Evolutionary conservation across 116 monocot genomes (phyloP), one percentile per base, ranked within the genome.

Genomic region (Cymodocea nodosa): DNA sequence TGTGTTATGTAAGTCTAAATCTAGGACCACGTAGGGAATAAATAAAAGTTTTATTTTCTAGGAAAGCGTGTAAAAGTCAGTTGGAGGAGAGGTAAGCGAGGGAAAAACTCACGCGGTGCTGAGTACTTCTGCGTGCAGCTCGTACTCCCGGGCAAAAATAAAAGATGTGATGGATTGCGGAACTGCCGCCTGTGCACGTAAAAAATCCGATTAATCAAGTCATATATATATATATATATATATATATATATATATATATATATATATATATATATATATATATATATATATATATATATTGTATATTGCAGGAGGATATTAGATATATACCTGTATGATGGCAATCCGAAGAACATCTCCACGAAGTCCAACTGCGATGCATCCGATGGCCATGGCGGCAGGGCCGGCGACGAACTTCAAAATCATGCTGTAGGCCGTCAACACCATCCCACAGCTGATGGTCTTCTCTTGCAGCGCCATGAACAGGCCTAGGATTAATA

Each of bases 81-180:
- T 30, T 30, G 30, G 30, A 30, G 30, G 30, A 30, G 30, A 30
- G 2, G 30, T 1, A 1, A 30, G 30, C 1, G 2, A 3, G 30
- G 3, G 30, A 23, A 9, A 61, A 52, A 71, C 92, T 82, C 87
- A 92, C 87, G 87, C 92, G 11, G 92, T 92, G 69, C 92, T 92
- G n/a, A 92, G 82, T 17, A 92, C 84, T 50, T 92, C 78, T 60
- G 91, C 82, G 68, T 87, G 91, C 66, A 87, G 71, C 23, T 80
- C 82, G 58, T 92, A 92, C 62, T 87, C 92, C 10, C 72, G 69
- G 30, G 92, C 92, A 56, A 76, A 92, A n/a, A 92, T 80, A 37
- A 92, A 92, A 4, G 92, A 92, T 25, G 85, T 81, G 51, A 87
- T 85, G 0, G 87, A 84, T 40, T 85, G 87, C 55, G 92, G 92